These are phyloP conservation scores for Rhizopogon vesiculosus DNA, from an alignment of 768 basidiomycete species.

Conservation along the genomic window DNA sequence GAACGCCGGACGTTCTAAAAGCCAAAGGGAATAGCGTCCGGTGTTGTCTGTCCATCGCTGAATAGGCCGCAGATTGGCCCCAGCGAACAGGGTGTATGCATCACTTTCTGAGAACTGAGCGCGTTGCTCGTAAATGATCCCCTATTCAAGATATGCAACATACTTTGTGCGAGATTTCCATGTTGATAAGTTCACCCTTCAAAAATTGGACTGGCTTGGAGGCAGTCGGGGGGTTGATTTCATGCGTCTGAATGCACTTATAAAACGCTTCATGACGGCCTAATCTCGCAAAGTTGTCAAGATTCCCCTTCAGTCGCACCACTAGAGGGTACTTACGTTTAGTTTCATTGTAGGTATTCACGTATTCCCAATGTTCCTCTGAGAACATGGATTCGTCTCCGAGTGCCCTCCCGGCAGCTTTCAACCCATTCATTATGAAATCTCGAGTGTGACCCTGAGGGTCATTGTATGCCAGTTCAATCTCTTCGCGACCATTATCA, in stretches of 20 bases:
- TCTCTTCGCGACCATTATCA: constrained; percentile 59
- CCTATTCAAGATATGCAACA: neutral
- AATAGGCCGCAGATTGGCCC: constrained; percentile 76
- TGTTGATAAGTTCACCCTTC: constrained; percentile 72
- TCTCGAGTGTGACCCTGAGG: constrained; percentile 59
- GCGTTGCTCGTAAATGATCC: neutral
- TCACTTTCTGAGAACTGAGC: constrained; percentile 76
- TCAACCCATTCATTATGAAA: constrained; percentile 88
- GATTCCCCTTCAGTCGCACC: neutral
- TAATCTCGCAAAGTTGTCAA: constrained; percentile 19
- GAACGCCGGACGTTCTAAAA: constrained; percentile 85
- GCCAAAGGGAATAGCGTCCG: constrained; percentile 78
- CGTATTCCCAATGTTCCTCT: constrained; percentile 72
- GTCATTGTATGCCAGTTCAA: constrained; percentile 89
- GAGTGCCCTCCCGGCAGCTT: constrained; percentile 59
- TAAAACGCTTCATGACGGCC: constrained; percentile 86
- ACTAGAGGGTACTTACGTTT: constrained; percentile 33
- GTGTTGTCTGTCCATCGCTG: constrained; percentile 80
- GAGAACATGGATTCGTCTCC: constrained; percentile 64
- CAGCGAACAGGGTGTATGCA: constrained; percentile 61
- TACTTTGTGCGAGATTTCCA: constrained; percentile 90
- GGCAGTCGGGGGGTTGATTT: constrained; percentile 45
- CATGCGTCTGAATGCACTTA: constrained; percentile 59
- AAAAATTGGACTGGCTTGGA: constrained; percentile 47
- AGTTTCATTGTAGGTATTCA: constrained; percentile 52